Conservation (phyloP, 1,284 basidiomycete genomes). For the Anthracocystis panici-leucophaei region DNA sequence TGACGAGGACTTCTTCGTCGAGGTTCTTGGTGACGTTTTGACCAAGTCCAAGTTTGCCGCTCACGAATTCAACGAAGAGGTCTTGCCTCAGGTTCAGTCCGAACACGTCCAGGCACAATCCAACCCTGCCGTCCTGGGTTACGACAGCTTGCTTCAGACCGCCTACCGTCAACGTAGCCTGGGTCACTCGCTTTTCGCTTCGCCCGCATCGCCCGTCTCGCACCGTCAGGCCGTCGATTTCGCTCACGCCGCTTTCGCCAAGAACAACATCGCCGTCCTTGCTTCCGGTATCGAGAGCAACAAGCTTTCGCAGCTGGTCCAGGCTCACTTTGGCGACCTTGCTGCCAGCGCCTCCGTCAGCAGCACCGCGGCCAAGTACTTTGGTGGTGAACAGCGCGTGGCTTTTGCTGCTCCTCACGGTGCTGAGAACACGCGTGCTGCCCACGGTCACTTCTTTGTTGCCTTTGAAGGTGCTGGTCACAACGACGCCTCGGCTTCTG, state of each 20-base stretch:
- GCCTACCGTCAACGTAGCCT: slow-evolving; percentile 66
- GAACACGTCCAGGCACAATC: slow-evolving; percentile 60
- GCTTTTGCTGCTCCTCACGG: slow-evolving; percentile 62
- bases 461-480: slow-evolving; percentile 64
- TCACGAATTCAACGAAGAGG: slow-evolving; percentile 68
- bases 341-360: slow-evolving; percentile 37
- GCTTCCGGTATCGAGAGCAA: slow-evolving; percentile 60
- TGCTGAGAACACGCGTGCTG: slow-evolving; percentile 51
- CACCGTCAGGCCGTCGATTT: slow-evolving; percentile 53
- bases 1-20: slow-evolving; percentile 76
- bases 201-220: slow-evolving; percentile 60
- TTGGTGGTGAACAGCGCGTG: slow-evolving; percentile 67
- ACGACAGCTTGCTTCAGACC: slow-evolving; percentile 64
- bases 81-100: slow-evolving; percentile 59
- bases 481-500: slow-evolving; percentile 36
- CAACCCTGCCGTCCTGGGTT: slow-evolving; percentile 58
- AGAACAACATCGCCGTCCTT: slow-evolving; percentile 67
- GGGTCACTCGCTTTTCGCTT: slow-evolving; percentile 66
- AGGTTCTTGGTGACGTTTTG: slow-evolving; percentile 66
- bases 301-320: slow-evolving; percentile 59
- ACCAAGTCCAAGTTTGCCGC: slow-evolving; percentile 58
- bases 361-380: slow-evolving; percentile 62
- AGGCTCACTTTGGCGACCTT: slow-evolving; percentile 56
- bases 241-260: slow-evolving; percentile 59
- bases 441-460: slow-evolving; percentile 65